Conservation (phyloP, 306 rosid genomes). For the Dryas drummondii region DNA sequence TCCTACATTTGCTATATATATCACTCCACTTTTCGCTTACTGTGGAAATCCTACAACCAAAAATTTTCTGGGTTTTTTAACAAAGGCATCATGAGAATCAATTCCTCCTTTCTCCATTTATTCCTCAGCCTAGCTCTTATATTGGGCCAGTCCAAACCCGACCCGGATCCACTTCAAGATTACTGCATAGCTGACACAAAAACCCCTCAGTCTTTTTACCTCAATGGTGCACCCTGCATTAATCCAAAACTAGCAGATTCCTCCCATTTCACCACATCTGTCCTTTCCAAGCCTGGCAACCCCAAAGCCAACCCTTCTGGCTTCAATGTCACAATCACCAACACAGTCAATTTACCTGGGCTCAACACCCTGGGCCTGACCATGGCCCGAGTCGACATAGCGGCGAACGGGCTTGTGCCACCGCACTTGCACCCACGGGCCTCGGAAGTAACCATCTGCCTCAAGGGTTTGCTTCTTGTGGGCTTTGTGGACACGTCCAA, state of each 20-base stretch:
- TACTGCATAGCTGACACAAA: conserved; percentile 63
- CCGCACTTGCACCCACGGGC: conserved; percentile 74
- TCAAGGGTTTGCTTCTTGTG: conserved; percentile 46
- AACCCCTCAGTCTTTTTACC: conserved; percentile 26
- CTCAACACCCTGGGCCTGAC: conserved; percentile 71
- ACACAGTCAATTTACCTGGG: conserved; percentile 55
- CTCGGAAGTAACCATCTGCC: conserved; percentile 47
- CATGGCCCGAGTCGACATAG: conserved; percentile 53
- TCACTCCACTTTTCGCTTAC: neutral
- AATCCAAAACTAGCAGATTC: conserved; percentile 47
- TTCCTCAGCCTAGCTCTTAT: conserved; percentile 27
- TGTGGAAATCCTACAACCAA: neutral
- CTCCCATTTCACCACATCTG: conserved; percentile 54
- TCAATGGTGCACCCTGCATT: conserved; percentile 67
- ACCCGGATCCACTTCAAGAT: conserved; percentile 69
- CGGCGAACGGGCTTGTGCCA: conserved; percentile 30
- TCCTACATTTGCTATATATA: conserved; percentile 19
- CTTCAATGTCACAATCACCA: conserved; percentile 43
- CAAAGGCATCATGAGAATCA: conserved; percentile 35
- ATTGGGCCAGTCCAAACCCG: conserved; percentile 36
- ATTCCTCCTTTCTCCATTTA: conserved; percentile 25
- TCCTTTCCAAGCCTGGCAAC: conserved; percentile 45
- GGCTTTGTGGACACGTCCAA: conserved; percentile 61
- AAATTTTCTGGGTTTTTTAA: neutral
- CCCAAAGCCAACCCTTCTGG: conserved; percentile 39